These are phyloP conservation scores for Cucurbita argyrosperma DNA, from an alignment of 306 rosid genomes.

Conservation along the genomic window DNA sequence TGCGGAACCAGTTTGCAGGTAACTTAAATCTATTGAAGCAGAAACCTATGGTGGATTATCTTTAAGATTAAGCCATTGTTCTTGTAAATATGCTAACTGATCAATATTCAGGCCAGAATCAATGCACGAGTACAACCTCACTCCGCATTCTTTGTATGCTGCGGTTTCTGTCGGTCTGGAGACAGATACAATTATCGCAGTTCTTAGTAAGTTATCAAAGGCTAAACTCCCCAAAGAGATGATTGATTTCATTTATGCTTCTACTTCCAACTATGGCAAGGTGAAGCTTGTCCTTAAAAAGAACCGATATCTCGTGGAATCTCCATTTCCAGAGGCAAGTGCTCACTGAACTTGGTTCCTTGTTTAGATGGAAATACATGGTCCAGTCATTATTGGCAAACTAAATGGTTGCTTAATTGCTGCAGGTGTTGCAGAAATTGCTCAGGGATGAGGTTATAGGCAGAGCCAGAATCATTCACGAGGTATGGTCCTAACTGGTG, in stretches of 20 bases:
- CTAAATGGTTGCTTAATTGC: constrained; percentile 5
- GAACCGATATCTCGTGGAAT: constrained; percentile 74
- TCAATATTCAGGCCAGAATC: constrained; percentile 69
- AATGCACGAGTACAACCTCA: constrained; percentile 88
- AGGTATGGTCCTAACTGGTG: constrained; percentile 34
- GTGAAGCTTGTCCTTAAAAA: constrained; percentile 95
- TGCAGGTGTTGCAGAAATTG: constrained; percentile 81
- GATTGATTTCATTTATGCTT: constrained; percentile 69
- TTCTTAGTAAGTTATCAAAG: constrained; percentile 75
- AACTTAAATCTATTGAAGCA: background rate
- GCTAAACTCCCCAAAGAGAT: constrained; percentile 94
- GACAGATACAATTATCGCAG: constrained; percentile 67
- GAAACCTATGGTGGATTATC: background rate
- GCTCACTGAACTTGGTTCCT: background rate
- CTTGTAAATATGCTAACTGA: background rate
- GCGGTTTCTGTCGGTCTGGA: constrained; percentile 93
- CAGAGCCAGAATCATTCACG: constrained; percentile 55
- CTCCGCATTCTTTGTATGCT: constrained; percentile 86
- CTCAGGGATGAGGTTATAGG: constrained; percentile 62
- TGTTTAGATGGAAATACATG: background rate
- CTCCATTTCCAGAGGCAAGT: constrained; percentile 79
- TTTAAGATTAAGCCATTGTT: background rate
- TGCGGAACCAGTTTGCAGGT: constrained; percentile 96
- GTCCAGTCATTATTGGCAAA: background rate
- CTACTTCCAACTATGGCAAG: constrained; percentile 90